Base-by-base conservation (phyloP, 495 filamentous ascomycete species). In the Tetracladium marchalianum region DNA sequence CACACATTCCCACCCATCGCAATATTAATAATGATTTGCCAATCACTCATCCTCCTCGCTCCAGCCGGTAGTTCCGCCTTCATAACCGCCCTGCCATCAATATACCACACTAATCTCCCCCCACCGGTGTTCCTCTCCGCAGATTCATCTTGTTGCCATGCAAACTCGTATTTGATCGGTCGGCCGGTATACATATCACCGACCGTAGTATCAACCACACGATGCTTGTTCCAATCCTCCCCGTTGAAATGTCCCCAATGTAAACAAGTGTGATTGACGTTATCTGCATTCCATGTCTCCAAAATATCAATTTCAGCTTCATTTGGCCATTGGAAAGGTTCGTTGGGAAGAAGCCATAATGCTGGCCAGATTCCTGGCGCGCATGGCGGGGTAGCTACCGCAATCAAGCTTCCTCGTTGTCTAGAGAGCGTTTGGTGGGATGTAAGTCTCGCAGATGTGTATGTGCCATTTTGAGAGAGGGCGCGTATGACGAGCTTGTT, bases 271-370 rank as follows among this genome's bases (percentile, higher is more conserved):
- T 66, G 65, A 42, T 69, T 71, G 41, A 62, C 51, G 16, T 50
- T 48, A 16, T 68, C 64, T 0, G 58, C 60, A 31, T 65, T 65
- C 62, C 62, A 65, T 27, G 43, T 60, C 49, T 84, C 80, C 39
- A 82, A 75, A 45, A 82, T 75, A 49, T 84, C 79, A 45, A 79
- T 69, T 55, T 82, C 76, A 49, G 76, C 78, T 36, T 70, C 68
- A 22, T 64, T 67, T 16, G 78, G 78, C 77, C 78, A 82, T 43
- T 50, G 47, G 37, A 70, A 69, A 0, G 66, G 68, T 41, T 69
- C 62, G 4, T 51, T 52, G 4, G 68, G 66, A 4, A 71, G 53
- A 8, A 69, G 55, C 68, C 68, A 71, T 44, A 66, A 68, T 1
- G 68, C 68, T 1, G 66, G 68, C 64, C 64, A 67, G 13, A 71